Percentiles rank a stretch among this genome's conserved stretches.
Evolutionary conservation across 768 basidiomycete species (phyloP).

Genomic region (Leccinum aurantiacum): DNA sequence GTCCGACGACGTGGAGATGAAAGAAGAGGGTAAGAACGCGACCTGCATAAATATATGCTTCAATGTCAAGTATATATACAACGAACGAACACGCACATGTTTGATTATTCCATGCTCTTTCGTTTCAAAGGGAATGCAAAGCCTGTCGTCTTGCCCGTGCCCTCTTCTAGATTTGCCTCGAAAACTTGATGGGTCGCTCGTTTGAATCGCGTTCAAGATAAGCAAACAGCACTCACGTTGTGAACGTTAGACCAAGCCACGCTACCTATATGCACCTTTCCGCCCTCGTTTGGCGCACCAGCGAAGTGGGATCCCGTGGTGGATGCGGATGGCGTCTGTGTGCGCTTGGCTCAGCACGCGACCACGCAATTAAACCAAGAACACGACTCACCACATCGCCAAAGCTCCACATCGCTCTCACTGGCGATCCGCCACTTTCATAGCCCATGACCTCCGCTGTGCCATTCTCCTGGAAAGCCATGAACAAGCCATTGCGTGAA

Average conservation of each 20-base stretch:
- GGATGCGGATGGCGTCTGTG: conserved; percentile 42
- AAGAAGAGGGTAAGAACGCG: conserved; percentile 47
- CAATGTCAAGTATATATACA: neutral
- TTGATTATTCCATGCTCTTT: conserved; percentile 62
- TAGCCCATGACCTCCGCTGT: conserved; percentile 55
- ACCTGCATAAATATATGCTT: conserved; percentile 36
- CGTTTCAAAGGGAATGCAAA: conserved; percentile 68
- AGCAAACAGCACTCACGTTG: conserved; percentile 42
- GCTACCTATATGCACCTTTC: conserved; percentile 56
- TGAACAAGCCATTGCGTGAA: conserved; percentile 51
- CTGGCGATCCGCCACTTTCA: conserved; percentile 37
- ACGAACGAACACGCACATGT: conserved; percentile 49
- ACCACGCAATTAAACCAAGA: neutral
- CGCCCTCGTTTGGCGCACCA: conserved; percentile 52
- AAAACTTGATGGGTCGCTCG: conserved; percentile 51
- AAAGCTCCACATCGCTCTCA: conserved; percentile 54
- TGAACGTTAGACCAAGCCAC: conserved; percentile 64
- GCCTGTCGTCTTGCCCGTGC: conserved; percentile 47
- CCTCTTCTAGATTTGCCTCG: conserved; percentile 46
- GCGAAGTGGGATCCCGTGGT: conserved; percentile 54
- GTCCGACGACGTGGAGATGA: conserved; percentile 30
- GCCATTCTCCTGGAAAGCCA: conserved; percentile 59
- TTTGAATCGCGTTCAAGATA: neutral
- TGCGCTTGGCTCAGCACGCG: neutral
- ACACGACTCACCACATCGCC: conserved; percentile 44